Evolutionary conservation across 306 rosid genomes (phyloP).

Genomic region (Citrullus amarus): DNA sequence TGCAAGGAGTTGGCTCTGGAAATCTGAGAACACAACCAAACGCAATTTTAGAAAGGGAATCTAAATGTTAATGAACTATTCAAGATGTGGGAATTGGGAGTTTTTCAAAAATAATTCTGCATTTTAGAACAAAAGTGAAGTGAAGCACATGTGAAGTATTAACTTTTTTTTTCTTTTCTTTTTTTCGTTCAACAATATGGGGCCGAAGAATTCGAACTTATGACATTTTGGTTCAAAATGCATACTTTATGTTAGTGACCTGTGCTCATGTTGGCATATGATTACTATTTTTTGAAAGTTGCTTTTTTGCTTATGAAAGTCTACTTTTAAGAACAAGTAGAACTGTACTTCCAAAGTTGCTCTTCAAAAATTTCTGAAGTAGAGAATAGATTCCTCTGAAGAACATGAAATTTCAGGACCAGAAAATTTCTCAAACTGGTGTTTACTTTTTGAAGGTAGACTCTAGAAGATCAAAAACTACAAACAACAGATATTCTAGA

Average conservation of each 20-base stretch:
- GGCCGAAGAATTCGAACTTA: no score
- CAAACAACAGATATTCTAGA: not conserved
- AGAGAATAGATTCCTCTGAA: not conserved
- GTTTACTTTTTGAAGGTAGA: not conserved
- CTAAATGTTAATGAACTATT: not conserved
- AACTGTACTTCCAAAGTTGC: not conserved
- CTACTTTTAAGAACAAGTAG: not conserved
- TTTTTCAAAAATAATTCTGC: no score
- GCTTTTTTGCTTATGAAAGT: not conserved
- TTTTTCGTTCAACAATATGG: no score
- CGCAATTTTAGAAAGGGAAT: not conserved
- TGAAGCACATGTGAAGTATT: no score
- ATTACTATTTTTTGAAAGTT: not conserved
- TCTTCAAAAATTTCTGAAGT: not conserved
- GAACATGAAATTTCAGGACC: not conserved
- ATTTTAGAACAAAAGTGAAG: no score
- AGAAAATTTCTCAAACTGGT: not conserved
- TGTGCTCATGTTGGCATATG: no score
- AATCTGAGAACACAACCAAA: conserved; percentile 34
- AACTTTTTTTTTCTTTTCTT: no score
- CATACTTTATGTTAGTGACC: no score
- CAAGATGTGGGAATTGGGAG: no score
- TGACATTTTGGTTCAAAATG: no score
- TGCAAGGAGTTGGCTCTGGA: conserved; percentile 57
- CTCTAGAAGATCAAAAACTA: not conserved